These are phyloP conservation scores for Cordyceps cicadae DNA, from an alignment of 2,329 filamentous ascomycete genomes.

Conservation along the genomic window DNA sequence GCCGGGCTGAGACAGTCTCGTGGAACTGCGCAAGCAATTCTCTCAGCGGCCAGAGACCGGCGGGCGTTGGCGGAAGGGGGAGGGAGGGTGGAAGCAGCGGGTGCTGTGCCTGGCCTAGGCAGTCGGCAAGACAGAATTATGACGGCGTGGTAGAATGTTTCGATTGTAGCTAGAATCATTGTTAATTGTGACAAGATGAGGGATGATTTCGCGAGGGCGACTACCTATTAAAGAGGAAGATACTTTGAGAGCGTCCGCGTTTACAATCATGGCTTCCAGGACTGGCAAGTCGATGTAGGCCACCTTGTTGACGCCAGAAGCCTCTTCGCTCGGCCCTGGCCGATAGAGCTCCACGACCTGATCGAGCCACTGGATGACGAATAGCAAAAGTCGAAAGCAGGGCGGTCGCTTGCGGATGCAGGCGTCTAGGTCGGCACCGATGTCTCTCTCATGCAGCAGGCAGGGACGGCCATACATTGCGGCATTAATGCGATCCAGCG, in stretches of 20 bases:
- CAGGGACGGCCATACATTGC: constrained; percentile 53
- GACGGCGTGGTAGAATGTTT: constrained; percentile 56
- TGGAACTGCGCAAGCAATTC: constrained; percentile 46
- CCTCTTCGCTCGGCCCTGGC: constrained; percentile 37
- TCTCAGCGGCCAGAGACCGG: constrained; percentile 48
- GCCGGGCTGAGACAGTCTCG: constrained; percentile 44
- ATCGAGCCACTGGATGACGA: constrained; percentile 47
- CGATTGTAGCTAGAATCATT: constrained; percentile 43
- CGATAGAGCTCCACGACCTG: constrained; percentile 53
- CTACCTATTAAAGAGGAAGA: constrained; percentile 42
- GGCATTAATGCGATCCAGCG: constrained; percentile 50
- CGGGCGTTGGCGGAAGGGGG: constrained; percentile 46
- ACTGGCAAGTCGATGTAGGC: constrained; percentile 46
- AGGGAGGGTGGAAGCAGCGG: constrained; percentile 34
- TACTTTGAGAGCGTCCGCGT: constrained; percentile 42
- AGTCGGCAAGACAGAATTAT: constrained; percentile 55
- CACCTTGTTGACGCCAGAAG: constrained; percentile 33
- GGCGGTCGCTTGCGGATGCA: constrained; percentile 44
- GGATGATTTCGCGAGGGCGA: constrained; percentile 10
- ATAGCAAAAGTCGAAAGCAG: constrained; percentile 49
- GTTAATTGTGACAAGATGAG: background rate
- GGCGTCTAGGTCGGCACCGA: constrained; percentile 43
- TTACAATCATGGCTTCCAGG: constrained; percentile 48
- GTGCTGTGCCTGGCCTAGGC: constrained; percentile 31
- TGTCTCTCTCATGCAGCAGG: constrained; percentile 52